Conservation (phyloP, 2,329 filamentous ascomycete genomes). For the Graphium sp. region DNA sequence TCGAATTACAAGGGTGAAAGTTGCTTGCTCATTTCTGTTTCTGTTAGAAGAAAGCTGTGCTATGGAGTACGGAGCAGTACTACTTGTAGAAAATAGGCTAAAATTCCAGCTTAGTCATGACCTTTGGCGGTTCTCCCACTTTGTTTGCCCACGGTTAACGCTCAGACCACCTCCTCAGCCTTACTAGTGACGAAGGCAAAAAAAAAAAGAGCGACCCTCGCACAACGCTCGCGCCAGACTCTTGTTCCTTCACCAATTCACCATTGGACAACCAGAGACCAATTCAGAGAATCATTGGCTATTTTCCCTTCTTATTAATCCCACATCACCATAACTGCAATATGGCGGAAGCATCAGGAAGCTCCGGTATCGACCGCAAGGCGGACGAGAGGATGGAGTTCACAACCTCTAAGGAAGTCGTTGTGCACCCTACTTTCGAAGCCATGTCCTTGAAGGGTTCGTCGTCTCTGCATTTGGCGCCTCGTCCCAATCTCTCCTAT, state of each 20-base stretch:
- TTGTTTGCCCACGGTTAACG: too few relatives aligned
- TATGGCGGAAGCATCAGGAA: slow-evolving; percentile 65
- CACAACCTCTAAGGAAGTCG: slow-evolving; percentile 93
- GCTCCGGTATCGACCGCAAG: slow-evolving; percentile 64
- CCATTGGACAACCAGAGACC: not conserved
- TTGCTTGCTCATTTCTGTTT: too few relatives aligned
- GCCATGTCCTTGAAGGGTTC: slow-evolving; percentile 84
- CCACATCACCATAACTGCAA: slow-evolving; percentile 13
- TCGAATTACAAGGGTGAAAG: too few relatives aligned
- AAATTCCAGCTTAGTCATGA: too few relatives aligned
- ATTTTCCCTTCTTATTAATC: not conserved
- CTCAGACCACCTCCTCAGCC: too few relatives aligned
- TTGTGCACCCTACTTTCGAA: slow-evolving; percentile 84
- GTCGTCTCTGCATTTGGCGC: slow-evolving; percentile 5
- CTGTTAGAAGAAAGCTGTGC: too few relatives aligned
- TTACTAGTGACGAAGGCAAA: not conserved
- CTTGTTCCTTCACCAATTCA: not conserved
- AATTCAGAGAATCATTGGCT: too few relatives aligned
- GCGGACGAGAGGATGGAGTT: slow-evolving; percentile 97
- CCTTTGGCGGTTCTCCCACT: too few relatives aligned
- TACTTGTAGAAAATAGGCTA: too few relatives aligned
- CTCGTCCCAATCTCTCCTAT: not conserved
- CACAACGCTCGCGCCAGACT: not conserved
- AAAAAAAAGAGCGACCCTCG: not conserved
- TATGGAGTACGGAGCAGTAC: too few relatives aligned